Conservation (phyloP, 192 early-diverging fungal species). For the Umbelopsis sp. region DNA sequence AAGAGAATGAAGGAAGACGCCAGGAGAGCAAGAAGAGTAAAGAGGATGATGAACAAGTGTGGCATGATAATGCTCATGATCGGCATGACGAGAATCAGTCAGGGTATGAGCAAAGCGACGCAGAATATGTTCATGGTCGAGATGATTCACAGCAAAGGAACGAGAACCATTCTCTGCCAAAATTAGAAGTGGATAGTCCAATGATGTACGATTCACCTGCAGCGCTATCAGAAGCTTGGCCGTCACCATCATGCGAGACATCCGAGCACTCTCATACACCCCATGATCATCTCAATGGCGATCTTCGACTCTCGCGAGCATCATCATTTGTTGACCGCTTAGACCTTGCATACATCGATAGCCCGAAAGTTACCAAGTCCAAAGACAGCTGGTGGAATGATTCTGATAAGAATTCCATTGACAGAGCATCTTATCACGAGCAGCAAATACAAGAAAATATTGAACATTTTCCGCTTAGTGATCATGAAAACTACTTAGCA, state of each 20-base stretch:
- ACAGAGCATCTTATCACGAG: no score
- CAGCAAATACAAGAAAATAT: no score
- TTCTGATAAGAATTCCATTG: neutral
- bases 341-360: neutral
- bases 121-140: no score
- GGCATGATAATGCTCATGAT: no score
- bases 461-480: no score
- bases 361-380: neutral
- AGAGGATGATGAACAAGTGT: neutral
- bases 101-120: no score
- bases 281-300: neutral
- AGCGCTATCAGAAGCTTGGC: constrained; percentile 1
- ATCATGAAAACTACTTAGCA: no score
- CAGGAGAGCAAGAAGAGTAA: neutral
- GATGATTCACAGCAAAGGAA: no score
- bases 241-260: neutral
- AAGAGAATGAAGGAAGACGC: neutral
- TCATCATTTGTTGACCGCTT: constrained; percentile 12
- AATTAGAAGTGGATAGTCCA: neutral
- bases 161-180: no score
- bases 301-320: constrained; percentile 1
- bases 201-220: neutral
- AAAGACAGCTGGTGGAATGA: neutral
- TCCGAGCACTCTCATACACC: neutral
- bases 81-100: no score